Conservation (phyloP, 148 eudicot species). For the Cornus kousa region DNA sequence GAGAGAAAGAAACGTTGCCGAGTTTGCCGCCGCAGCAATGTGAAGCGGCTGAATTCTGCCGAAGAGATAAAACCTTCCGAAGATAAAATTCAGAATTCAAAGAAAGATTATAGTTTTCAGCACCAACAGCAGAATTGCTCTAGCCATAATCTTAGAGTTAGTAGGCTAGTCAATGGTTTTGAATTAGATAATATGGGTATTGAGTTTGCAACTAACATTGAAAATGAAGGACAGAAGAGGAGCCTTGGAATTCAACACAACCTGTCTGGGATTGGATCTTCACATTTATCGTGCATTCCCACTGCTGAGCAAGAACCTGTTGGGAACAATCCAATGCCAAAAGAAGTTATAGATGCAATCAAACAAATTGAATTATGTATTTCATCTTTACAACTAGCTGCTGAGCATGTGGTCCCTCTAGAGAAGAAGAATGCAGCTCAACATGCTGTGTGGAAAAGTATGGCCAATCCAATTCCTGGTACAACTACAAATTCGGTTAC, state of each 20-base stretch:
- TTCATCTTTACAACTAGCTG: slow-evolving; percentile 31
- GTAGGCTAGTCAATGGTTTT: slow-evolving; percentile 10
- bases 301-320: slow-evolving; percentile 8
- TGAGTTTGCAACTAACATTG: not conserved
- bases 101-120: slow-evolving; percentile 3
- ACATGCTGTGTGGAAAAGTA: not conserved
- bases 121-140: slow-evolving; percentile 12
- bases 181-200: not conserved
- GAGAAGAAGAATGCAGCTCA: slow-evolving; percentile 3
- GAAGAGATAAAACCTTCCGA: not conserved
- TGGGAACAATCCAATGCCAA: slow-evolving; percentile 21
- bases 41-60: slow-evolving; percentile 12
- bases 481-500: slow-evolving; percentile 6
- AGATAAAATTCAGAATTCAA: slow-evolving; percentile 1
- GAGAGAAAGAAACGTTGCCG: slow-evolving; percentile 30
- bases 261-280: slow-evolving; percentile 5
- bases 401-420: slow-evolving; percentile 11
- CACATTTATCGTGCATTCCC: slow-evolving; percentile 3
- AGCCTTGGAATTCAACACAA: not conserved
- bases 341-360: slow-evolving; percentile 45
- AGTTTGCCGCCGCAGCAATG: slow-evolving; percentile 13
- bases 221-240: slow-evolving; percentile 1
- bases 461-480: slow-evolving; percentile 14
- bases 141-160: not conserved
- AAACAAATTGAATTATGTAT: slow-evolving; percentile 41